A percentile compares a stretch with the other conserved stretches of the same genome.
Conservation (phyloP, 139 green algal species). For the Auxenochlorella pyrenoidosa region DNA sequence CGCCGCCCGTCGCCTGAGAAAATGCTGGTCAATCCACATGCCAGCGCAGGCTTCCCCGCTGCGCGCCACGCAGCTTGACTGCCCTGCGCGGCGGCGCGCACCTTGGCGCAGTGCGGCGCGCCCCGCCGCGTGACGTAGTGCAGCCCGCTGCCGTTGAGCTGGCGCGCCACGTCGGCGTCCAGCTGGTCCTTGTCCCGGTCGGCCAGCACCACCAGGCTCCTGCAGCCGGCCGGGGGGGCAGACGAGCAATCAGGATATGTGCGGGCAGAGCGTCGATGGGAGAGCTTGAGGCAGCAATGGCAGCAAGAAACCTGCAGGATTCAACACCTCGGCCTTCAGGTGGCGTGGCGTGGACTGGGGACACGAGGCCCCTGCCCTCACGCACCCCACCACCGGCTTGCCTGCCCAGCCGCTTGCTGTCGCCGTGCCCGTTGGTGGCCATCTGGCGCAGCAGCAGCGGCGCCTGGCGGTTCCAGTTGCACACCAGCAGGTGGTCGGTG, state of each 20-base stretch:
- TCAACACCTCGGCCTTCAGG: too few relatives aligned
- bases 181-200: slow-evolving; percentile 10
- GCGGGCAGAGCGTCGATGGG: too few relatives aligned
- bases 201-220: slow-evolving; percentile 20
- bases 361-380: background rate
- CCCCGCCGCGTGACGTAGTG: slow-evolving; percentile 15
- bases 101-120: slow-evolving; percentile 30
- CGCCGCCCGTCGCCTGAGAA: too few relatives aligned
- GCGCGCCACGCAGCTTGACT: too few relatives aligned
- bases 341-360: too few relatives aligned
- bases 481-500: slow-evolving; percentile 35
- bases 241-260: background rate
- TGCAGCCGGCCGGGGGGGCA: background rate
- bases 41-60: too few relatives aligned
- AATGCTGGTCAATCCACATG: too few relatives aligned
- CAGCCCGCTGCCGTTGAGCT: slow-evolving; percentile 23
- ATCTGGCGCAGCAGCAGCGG: slow-evolving; percentile 46
- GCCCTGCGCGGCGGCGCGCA: background rate
- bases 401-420: slow-evolving; percentile 28
- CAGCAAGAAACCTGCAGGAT: too few relatives aligned
- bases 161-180: slow-evolving; percentile 18
- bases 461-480: slow-evolving; percentile 36
- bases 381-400: background rate
- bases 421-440: slow-evolving; percentile 4
- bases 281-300: too few relatives aligned